A percentile compares a stretch with the other conserved stretches of the same genome.
Conservation (phyloP, 2,329 filamentous ascomycete species). For the Chaetomium olivaceum region DNA sequence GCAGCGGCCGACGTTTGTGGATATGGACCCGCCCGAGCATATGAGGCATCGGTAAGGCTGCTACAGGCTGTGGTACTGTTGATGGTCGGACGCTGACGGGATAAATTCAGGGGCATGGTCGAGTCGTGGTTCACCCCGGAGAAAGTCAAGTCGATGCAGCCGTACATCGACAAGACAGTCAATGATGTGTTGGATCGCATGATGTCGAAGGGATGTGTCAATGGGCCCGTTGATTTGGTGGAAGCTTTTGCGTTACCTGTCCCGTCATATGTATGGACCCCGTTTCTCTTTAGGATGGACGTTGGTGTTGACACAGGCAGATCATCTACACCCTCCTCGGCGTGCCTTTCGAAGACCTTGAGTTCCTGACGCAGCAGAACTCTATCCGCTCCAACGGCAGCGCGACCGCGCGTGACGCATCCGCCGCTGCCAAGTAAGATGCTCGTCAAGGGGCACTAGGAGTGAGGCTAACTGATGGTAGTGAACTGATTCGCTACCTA, state of each 20-base stretch:
- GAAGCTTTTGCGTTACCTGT: constrained; percentile 50
- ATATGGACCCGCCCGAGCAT: constrained; percentile 52
- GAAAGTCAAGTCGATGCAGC: constrained; percentile 43
- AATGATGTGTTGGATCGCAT: constrained; percentile 45
- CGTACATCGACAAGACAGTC: constrained; percentile 50
- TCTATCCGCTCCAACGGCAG: constrained; percentile 51
- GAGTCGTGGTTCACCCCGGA: constrained; percentile 45
- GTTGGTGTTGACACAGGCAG: constrained; percentile 29
- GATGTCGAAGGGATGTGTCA: constrained; percentile 39
- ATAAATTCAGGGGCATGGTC: constrained; percentile 44
- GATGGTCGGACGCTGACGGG: background rate
- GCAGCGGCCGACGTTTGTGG: constrained; percentile 51
- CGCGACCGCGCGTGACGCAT: constrained; percentile 48
- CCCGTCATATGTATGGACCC: constrained; percentile 45
- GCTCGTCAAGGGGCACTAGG: background rate
- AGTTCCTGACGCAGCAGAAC: constrained; percentile 49
- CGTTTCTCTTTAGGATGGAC: background rate
- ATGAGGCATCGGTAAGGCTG: constrained; percentile 41
- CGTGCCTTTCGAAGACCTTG: constrained; percentile 49
- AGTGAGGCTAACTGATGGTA: constrained; percentile 19
- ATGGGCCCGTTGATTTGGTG: constrained; percentile 47
- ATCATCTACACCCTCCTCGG: constrained; percentile 54
- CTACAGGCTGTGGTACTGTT: background rate
- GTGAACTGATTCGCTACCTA: constrained; percentile 49
- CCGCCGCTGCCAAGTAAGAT: constrained; percentile 45